Evolutionary conservation across 108 stramenopile species (phyloP), one percentile per base, ranked within the genome.

Genomic region (Chaetoceros muelleri): DNA sequence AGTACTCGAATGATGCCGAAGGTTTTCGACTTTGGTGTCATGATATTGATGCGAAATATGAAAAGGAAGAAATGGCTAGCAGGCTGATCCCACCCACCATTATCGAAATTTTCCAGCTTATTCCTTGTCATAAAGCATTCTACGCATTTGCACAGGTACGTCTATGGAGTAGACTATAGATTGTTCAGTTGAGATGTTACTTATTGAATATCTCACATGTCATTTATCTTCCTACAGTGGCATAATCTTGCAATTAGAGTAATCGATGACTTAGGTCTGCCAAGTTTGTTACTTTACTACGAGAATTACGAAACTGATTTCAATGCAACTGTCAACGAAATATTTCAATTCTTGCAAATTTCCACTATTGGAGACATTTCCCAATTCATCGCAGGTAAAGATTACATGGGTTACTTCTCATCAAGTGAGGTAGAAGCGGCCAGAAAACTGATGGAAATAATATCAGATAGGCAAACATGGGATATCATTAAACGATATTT

Each of bases 81-180:
- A 46, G 31, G 24, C 58, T 44, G 18, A 24, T 65, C 40, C 56
- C 59, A 24, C 16, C 46, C 2, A 34, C 61, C 18, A 25, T 71
- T 49, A 47, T 51, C 20, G 16, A 58, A 30, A 19, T 57, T 19
- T 55, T 64, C 0, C 30, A 56, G 44, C 10, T 68, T 16, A 65
- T 80, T 16, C 69, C 84, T 2, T 90, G 88, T 57, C 75, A 81
- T 54, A 62, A 55, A 17, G 82, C 84, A 55, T 75, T 85, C 50
- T 58, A 76, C 30, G 62, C 72, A 26, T 85, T 81, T 52, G 68
- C 61, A 2, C 57, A 40, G 34, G 34, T 40, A 40, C 34, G 34
- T 40, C n/a, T n/a, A n/a, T n/a, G n/a, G n/a, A n/a, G n/a, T n/a
- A n/a, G n/a, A n/a, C n/a, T n/a, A n/a, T n/a, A n/a, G n/a, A n/a